Percentiles rank a stretch among this genome's conserved stretches.
Conservation (phyloP, 2,329 filamentous ascomycete species). For the Penicillium sp. region DNA sequence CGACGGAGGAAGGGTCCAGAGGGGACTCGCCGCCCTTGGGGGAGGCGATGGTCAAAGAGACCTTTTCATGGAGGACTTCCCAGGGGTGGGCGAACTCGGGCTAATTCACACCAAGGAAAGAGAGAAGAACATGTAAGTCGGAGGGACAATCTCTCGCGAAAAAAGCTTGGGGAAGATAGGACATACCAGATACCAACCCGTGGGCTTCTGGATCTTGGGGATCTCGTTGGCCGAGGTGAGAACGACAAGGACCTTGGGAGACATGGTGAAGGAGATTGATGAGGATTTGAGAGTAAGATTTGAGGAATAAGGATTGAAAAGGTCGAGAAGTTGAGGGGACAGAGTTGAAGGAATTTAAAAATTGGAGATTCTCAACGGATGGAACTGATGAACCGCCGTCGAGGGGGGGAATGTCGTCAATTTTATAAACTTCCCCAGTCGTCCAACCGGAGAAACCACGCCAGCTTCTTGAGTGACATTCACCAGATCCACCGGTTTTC, state of each 20-base stretch:
- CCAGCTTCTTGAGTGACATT: no score
- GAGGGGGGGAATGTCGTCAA: no score
- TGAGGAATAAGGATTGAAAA: not conserved
- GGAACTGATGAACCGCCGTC: no score
- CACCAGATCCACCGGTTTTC: no score
- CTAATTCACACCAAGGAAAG: conserved; percentile 19
- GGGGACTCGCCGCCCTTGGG: conserved; percentile 58
- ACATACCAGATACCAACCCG: conserved; percentile 64
- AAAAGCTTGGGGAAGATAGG: not conserved
- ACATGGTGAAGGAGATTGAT: conserved; percentile 17
- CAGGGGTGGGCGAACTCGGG: conserved; percentile 61
- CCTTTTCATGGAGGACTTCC: conserved; percentile 51
- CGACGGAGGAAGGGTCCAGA: conserved; percentile 54
- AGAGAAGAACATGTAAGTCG: not conserved
- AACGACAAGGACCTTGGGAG: conserved; percentile 62
- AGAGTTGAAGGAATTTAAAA: not conserved
- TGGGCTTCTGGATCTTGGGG: conserved; percentile 44
- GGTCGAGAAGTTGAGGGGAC: not conserved
- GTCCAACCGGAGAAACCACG: no score
- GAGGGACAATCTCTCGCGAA: not conserved
- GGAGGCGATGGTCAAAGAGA: conserved; percentile 54
- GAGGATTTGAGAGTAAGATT: not conserved
- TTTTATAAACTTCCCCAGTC: no score
- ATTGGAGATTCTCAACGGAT: no score
- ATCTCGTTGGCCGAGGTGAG: conserved; percentile 57